phyloP scores from a whole-genome alignment of 192 early-diverging fungal genomes.

The Mortierella claussenii region DNA sequence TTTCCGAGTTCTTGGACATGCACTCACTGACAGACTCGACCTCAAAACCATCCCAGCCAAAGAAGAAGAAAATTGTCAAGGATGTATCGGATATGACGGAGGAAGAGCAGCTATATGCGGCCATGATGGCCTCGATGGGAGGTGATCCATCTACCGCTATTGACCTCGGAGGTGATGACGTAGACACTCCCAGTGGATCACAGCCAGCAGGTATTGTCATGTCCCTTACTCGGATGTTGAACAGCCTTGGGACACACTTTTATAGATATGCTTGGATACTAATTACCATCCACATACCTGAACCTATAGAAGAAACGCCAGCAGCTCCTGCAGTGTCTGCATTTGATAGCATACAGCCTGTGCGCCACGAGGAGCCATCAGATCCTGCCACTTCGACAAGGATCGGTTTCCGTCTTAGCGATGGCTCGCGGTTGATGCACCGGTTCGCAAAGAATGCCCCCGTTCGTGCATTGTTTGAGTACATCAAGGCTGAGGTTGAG shows the following conservation, averaged over 20 bases:
- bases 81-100: constrained; percentile 81
- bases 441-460: constrained; percentile 79
- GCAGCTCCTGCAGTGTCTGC: constrained; percentile 23
- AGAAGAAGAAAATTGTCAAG: constrained; percentile 46
- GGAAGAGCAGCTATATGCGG: constrained; percentile 89
- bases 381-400: constrained; percentile 72
- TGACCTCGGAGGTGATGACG: constrained; percentile 15
- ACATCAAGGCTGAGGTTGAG: constrained; percentile 77
- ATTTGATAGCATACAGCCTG: constrained; percentile 58
- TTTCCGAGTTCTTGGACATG: constrained; percentile 70
- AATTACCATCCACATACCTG: background rate
- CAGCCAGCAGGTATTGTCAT: constrained; percentile 9
- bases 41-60: constrained; percentile 44
- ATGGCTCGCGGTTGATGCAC: constrained; percentile 81
- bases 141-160: constrained; percentile 36
- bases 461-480: constrained; percentile 85
- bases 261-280: background rate
- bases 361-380: constrained; percentile 58
- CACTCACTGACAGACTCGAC: constrained; percentile 54
- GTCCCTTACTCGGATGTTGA: background rate
- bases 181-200: constrained; percentile 1
- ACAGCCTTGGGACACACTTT: background rate
- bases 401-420: constrained; percentile 83
- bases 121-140: constrained; percentile 80
- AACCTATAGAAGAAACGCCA: constrained; percentile 7